Base-by-base conservation (phyloP, 192 early-diverging fungal genomes). In the Cetraspora pellucida region DNA sequence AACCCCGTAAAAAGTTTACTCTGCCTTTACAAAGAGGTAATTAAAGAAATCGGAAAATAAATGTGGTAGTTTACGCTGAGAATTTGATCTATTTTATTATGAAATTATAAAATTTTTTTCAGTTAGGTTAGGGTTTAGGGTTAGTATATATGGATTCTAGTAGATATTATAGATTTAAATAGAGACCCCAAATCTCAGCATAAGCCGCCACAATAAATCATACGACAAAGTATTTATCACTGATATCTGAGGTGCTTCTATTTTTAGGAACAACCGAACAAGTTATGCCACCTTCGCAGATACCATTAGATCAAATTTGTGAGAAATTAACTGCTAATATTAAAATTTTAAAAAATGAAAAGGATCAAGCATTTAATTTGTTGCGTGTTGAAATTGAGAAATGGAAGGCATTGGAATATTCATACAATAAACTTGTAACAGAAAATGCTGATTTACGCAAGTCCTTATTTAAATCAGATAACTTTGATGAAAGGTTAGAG, bases 351-450 rank as follows among this genome's bases (percentile, higher is more conserved):
- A 82, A 75, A 50, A 31, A 72, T 1, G 81, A 84, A 25, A 84
- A 84, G 27, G 83, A 82, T 47, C 75, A 78, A 65, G 74, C 77
- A 0, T 82, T 84, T 52, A 76, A 80, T 58, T 57, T 84, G 25
- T 82, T 84, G 72, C 67, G 59, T 11, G 69, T 74, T 9, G 83
- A 84, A 49, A 80, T 80, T 58, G 77, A 81, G 57, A 84, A 80
- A 52, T 82, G 83, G 83, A 81, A 82, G 65, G 77, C 76, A 69
- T 77, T 82, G 49, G 83, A 82, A 66, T 77, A 77, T 58, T 77
- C 81, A 23, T 81, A 80, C 77, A 75, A 77, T 27, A 68, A 58
- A 13, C 57, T 83, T 74, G 57, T 74, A 14, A 21, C 77, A n/a
- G 82, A 83, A 57, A 76, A 75, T 13, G 75, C 80, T 50, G 74